These are phyloP conservation scores for Aphanomyces astaci DNA, from an alignment of 352 stramenopile genomes.

Conservation along the genomic window DNA sequence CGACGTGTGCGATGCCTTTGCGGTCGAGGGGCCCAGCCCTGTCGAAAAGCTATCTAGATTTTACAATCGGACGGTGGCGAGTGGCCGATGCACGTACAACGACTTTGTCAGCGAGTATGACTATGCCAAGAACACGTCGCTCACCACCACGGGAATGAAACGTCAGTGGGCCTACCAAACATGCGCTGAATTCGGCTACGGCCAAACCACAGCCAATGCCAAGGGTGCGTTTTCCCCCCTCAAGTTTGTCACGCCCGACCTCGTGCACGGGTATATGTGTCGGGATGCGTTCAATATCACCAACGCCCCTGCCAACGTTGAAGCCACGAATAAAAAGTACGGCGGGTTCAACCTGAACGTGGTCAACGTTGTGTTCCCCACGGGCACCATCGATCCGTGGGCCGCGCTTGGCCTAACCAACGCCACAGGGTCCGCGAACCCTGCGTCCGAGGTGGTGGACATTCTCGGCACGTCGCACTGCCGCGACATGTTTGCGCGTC, in stretches of 20 bases:
- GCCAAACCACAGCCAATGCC: slow-evolving; percentile 83
- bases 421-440: not conserved
- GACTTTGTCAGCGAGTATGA: slow-evolving; percentile 73
- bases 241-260: slow-evolving; percentile 74
- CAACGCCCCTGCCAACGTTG: slow-evolving; percentile 40
- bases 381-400: not conserved
- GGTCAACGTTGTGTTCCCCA: not conserved
- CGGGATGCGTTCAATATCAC: slow-evolving; percentile 53
- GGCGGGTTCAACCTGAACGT: slow-evolving; percentile 23
- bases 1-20: not conserved
- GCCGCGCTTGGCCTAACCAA: slow-evolving; percentile 21
- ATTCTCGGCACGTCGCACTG: not conserved
- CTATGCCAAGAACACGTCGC: slow-evolving; percentile 26
- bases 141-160: not conserved
- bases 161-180: slow-evolving; percentile 50
- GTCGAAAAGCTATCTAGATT: slow-evolving; percentile 15
- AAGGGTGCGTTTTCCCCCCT: slow-evolving; percentile 49
- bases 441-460: not conserved
- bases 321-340: slow-evolving; percentile 56
- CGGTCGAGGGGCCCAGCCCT: not conserved
- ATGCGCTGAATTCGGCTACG: too few species aligned
- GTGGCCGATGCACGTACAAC: slow-evolving; percentile 52
- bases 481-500: not conserved
- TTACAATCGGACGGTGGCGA: slow-evolving; percentile 18
- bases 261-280: slow-evolving; percentile 72